A percentile compares a stretch with the other conserved stretches of the same genome.
phyloP scores from a whole-genome alignment of 1,284 basidiomycete genomes.

The Moesziomyces parantarcticus region DNA sequence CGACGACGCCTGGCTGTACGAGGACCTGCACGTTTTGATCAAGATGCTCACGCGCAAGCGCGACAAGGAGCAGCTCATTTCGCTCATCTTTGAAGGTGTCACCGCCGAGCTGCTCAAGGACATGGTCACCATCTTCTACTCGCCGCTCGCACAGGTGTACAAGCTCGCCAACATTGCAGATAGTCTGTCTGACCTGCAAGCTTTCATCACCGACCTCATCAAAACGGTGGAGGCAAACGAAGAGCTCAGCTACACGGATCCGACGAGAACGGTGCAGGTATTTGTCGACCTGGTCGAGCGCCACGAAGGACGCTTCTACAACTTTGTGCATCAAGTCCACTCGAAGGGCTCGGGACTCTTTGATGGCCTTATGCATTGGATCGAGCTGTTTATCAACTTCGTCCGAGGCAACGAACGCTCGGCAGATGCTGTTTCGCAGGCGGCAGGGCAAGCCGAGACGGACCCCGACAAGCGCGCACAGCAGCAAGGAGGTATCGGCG shows the following conservation, averaged over 20 bases:
- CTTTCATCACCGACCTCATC: constrained; percentile 94
- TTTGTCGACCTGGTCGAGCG: constrained; percentile 94
- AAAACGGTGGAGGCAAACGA: constrained; percentile 91
- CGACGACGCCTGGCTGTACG: constrained; percentile 67
- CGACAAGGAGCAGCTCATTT: constrained; percentile 92
- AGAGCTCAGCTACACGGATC: constrained; percentile 85
- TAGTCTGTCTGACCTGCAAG: constrained; percentile 89
- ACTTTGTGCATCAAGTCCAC: constrained; percentile 98
- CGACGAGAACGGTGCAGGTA: constrained; percentile 85
- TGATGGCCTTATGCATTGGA: constrained; percentile 93
- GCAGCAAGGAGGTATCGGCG: constrained; percentile 52
- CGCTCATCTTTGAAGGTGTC: constrained; percentile 93
- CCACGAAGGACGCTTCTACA: constrained; percentile 95
- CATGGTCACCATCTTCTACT: constrained; percentile 98
- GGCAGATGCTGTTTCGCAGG: constrained; percentile 69
- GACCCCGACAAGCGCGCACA: constrained; percentile 3
- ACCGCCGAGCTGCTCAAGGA: constrained; percentile 96
- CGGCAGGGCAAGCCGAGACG: constrained; percentile 69
- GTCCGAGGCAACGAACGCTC: constrained; percentile 83
- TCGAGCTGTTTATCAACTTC: constrained; percentile 91
- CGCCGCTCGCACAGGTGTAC: constrained; percentile 97
- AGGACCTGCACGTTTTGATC: constrained; percentile 64
- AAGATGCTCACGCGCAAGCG: constrained; percentile 72
- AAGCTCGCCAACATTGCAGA: constrained; percentile 96
- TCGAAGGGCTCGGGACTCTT: constrained; percentile 95